A percentile compares a stretch with the other conserved stretches of the same genome.
Conservation (phyloP, 1,284 basidiomycete genomes). For the Ustilago crameri region DNA sequence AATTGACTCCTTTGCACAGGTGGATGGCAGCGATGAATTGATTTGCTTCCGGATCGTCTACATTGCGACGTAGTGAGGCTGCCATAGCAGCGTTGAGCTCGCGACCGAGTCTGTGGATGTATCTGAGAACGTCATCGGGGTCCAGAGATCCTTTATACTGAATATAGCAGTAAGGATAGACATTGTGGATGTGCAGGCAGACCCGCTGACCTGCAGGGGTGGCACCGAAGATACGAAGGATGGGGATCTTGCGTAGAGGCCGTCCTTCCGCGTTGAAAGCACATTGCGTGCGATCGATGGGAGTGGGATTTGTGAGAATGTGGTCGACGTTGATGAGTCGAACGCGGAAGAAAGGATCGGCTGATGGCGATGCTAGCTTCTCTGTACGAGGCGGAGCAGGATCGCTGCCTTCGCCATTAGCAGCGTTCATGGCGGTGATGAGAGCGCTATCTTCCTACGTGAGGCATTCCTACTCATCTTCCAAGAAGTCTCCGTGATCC, state of each 20-base stretch:
- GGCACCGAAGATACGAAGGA: conserved; percentile 86
- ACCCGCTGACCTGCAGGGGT: conserved; percentile 81
- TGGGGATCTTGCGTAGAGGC: conserved; percentile 74
- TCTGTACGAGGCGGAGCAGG: conserved; percentile 19
- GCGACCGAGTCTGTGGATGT: conserved; percentile 76
- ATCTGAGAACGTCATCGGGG: conserved; percentile 74
- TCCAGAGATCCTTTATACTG: conserved; percentile 69
- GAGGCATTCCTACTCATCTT: background rate
- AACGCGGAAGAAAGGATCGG: conserved; percentile 57
- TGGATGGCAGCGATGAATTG: conserved; percentile 72
- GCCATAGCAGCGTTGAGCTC: conserved; percentile 74
- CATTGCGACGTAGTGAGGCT: conserved; percentile 45
- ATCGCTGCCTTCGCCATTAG: conserved; percentile 5
- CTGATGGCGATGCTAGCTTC: conserved; percentile 13
- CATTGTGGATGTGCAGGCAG: conserved; percentile 87
- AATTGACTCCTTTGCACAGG: conserved; percentile 91
- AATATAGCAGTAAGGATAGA: conserved; percentile 73
- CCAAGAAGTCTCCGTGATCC: too few species aligned
- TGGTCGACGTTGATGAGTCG: conserved; percentile 63
- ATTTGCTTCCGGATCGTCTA: conserved; percentile 35
- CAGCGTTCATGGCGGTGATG: conserved; percentile 5
- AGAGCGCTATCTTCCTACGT: background rate
- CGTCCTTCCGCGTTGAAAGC: conserved; percentile 74
- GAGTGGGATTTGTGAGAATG: conserved; percentile 40
- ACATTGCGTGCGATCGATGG: conserved; percentile 53